A percentile compares a stretch with the other conserved stretches of the same genome.
Conservation (phyloP, 352 stramenopile species). For the Globisporangium paddicum region DNA sequence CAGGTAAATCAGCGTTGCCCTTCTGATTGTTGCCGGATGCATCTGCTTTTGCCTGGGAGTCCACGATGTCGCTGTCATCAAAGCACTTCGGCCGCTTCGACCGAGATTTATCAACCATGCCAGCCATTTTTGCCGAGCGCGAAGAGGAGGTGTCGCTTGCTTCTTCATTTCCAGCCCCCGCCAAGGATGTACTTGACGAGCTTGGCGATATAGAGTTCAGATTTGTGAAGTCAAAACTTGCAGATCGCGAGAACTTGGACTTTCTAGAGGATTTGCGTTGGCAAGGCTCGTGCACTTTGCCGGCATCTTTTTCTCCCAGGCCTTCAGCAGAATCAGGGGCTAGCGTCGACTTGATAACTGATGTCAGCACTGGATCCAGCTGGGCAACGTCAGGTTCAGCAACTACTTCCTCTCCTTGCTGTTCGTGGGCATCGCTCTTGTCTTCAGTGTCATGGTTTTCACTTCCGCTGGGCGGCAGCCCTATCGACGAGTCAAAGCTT, state of each 20-base stretch:
- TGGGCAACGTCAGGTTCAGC: conserved; percentile 15
- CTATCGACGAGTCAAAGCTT: neutral
- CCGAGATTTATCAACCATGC: neutral
- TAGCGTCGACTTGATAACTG: conserved; percentile 2
- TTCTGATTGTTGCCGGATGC: conserved; percentile 26
- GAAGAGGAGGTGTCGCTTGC: conserved; percentile 5
- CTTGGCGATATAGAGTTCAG: conserved; percentile 21
- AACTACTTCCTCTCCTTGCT: conserved; percentile 17
- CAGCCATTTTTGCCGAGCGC: neutral
- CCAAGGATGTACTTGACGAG: conserved; percentile 12
- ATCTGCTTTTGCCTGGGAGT: conserved; percentile 28
- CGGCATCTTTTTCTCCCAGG: neutral
- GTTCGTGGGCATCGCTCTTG: neutral
- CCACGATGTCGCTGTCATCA: conserved; percentile 81
- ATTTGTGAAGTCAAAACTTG: conserved; percentile 70
- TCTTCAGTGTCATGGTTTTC: neutral
- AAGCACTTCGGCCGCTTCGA: conserved; percentile 47
- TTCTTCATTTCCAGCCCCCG: neutral
- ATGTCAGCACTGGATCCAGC: conserved; percentile 11
- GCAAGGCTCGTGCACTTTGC: neutral
- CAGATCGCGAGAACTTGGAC: conserved; percentile 61
- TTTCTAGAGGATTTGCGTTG: conserved; percentile 22
- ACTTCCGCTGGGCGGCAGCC: neutral
- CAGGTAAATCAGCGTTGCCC: conserved; percentile 38
- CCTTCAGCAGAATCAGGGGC: neutral